These are phyloP conservation scores for Ceratocystis diversiconidia DNA, from an alignment of 2,329 filamentous ascomycete genomes.

Conservation along the genomic window DNA sequence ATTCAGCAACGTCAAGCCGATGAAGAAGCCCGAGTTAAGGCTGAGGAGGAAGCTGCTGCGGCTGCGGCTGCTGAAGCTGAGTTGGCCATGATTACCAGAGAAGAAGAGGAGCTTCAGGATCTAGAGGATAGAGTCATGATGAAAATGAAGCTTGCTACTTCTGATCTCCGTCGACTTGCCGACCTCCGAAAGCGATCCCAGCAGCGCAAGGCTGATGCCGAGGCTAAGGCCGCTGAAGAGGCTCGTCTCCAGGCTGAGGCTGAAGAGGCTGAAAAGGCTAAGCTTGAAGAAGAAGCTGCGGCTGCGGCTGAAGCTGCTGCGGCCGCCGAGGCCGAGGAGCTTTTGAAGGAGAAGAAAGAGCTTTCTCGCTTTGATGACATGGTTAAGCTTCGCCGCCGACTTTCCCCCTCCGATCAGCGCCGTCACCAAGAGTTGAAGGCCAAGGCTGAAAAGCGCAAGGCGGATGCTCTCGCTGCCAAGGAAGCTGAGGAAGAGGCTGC, in stretches of 20 bases:
- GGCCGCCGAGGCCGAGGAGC: slow-evolving; percentile 22
- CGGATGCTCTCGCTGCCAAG: slow-evolving; percentile 23
- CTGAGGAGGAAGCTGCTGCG: slow-evolving; percentile 8
- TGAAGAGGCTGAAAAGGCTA: slow-evolving; percentile 8
- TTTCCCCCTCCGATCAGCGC: neutral
- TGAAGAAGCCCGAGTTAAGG: slow-evolving; percentile 4
- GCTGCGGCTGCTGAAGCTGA: slow-evolving; percentile 9
- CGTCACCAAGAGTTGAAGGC: slow-evolving; percentile 12
- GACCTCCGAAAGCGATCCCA: slow-evolving; percentile 23
- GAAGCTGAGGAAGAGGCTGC: slow-evolving; percentile 24
- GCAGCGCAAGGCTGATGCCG: slow-evolving; percentile 24
- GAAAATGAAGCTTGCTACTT: slow-evolving; percentile 6
- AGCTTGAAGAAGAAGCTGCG: slow-evolving; percentile 12
- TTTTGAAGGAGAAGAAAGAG: slow-evolving; percentile 24
- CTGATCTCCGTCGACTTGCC: neutral
- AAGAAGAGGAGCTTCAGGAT: slow-evolving; percentile 22
- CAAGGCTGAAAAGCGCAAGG: slow-evolving; percentile 21
- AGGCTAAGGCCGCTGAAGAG: slow-evolving; percentile 22
- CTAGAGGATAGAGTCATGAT: slow-evolving; percentile 21
- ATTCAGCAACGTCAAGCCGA: slow-evolving; percentile 6
- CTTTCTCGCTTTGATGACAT: slow-evolving; percentile 9
- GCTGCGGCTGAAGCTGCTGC: slow-evolving; percentile 18
- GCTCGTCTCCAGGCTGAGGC: slow-evolving; percentile 12
- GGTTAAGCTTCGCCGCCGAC: slow-evolving; percentile 13
- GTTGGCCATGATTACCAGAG: slow-evolving; percentile 10